These are phyloP conservation scores for Tolypocladium inflatum DNA, from an alignment of 2,329 filamentous ascomycete genomes.

Conservation along the genomic window DNA sequence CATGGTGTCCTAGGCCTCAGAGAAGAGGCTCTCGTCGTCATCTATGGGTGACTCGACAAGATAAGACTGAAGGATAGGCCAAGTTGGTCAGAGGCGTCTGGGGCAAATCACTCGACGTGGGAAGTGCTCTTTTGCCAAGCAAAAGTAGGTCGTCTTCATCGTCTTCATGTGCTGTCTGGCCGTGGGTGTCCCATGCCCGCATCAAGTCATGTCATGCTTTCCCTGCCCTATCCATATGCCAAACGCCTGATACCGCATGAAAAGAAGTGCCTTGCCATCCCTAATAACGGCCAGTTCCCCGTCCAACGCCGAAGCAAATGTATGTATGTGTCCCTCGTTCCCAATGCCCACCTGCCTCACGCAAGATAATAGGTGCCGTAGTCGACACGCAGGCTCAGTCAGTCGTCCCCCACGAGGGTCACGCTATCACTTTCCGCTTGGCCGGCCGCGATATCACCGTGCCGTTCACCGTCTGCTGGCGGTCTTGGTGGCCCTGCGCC, in stretches of 20 bases:
- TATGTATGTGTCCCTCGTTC: not conserved
- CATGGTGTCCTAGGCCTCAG: not conserved
- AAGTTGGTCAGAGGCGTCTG: no score
- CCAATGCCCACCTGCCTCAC: not conserved
- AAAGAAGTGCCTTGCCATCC: not conserved
- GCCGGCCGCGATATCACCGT: conserved; percentile 30
- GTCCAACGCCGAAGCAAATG: not conserved
- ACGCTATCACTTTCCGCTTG: conserved; percentile 34
- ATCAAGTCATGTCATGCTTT: not conserved
- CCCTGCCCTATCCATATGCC: not conserved
- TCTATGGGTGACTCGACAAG: not conserved
- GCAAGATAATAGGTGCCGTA: no score
- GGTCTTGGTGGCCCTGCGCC: conserved; percentile 14
- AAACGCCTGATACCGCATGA: not conserved
- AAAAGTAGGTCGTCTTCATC: not conserved
- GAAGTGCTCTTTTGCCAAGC: not conserved
- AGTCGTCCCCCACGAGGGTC: conserved; percentile 3
- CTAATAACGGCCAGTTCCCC: not conserved
- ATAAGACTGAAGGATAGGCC: not conserved
- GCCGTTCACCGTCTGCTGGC: conserved; percentile 22
- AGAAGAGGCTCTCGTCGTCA: not conserved
- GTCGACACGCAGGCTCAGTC: not conserved
- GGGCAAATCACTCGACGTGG: no score
- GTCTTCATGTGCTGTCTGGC: not conserved
- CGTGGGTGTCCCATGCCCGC: not conserved